Base-by-base conservation (phyloP, 2,329 filamentous ascomycete species). In the Phialophora verrucosa region DNA sequence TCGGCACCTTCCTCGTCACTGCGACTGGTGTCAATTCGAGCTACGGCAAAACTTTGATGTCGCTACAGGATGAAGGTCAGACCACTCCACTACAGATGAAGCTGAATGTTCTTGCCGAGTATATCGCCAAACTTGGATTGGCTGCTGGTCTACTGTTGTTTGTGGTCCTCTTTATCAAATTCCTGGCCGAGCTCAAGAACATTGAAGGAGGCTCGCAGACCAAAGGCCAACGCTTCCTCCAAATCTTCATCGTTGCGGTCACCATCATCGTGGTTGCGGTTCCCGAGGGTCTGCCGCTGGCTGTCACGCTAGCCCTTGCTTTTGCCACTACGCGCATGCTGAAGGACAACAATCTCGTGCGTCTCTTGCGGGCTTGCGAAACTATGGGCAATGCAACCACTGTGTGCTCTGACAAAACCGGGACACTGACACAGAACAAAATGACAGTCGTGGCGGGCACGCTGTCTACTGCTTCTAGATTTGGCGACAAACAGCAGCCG, bases 11-110 rank as follows among this genome's bases (percentile, higher is more conserved):
- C 76, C 76, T 94, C 62, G 90, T 93, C 62, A 92, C 90, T 1
- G 86, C 90, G 4, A 88, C 89, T 20, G 91, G 91, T 69, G 83
- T 90, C 42, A 85, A 93, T 76, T 91, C 90, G 0, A 90, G 86
- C 35, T 88, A 91, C 73, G 91, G 91, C 63, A 91, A 91, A 73
- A 92, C 88, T 2, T 85, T 93, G 80, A 90, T 93, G 85, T 91
- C 90, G 44, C 80, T 94, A 11, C 87, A 90, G 68, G 90, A 91
- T 71, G 89, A 92, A 68, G 87, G 88, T 64, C 88, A 93, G 74
- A 90, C 91, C 27, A 94, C 91, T 0, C 91, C 91, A 3, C 78
- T 94, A 7, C 91, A 94, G 76, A 88, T 85, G 2, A 93, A 93
- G 77, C 81, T 94, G 65, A 92, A 93, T 70, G 83, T 88, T 3